Conservation (phyloP, 768 basidiomycete genomes). For the Polyporus arcularius region DNA sequence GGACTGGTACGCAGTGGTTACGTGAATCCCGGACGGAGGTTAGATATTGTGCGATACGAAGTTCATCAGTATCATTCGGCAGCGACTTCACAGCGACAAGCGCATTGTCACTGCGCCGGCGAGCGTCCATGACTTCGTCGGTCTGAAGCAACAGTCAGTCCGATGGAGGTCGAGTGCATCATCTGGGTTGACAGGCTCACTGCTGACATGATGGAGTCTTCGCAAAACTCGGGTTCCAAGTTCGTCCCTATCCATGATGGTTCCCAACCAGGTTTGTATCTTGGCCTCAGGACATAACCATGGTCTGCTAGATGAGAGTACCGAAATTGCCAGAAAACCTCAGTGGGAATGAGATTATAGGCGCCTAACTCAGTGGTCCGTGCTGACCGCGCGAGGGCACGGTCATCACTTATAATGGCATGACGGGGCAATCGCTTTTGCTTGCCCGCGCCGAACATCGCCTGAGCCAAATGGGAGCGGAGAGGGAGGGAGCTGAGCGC, state of each 20-base stretch:
- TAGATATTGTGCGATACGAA: conserved; percentile 13
- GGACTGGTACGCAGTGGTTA: conserved; percentile 22
- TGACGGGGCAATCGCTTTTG: background rate
- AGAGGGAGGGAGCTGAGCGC: background rate
- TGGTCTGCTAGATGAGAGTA: conserved; percentile 7
- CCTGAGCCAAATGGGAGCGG: background rate
- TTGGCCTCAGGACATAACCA: conserved; percentile 25
- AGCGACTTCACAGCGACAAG: conserved; percentile 21
- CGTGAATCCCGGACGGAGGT: background rate
- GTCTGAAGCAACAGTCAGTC: background rate
- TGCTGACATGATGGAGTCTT: conserved; percentile 18
- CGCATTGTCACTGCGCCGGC: background rate
- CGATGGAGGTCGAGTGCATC: background rate
- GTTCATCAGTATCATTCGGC: conserved; percentile 3
- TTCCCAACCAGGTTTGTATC: conserved; percentile 14
- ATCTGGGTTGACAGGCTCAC: background rate
- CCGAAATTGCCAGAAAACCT: conserved; percentile 16
- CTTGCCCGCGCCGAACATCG: background rate
- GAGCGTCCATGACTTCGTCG: conserved; percentile 22
- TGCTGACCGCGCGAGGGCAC: background rate
- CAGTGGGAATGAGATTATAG: conserved; percentile 5
- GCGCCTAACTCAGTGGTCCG: conserved; percentile 1
- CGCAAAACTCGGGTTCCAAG: conserved; percentile 9
- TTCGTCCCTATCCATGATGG: conserved; percentile 20
- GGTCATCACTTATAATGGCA: conserved; percentile 3